Base-by-base conservation (phyloP, 352 stramenopile species). In the Pythium biforme region DNA sequence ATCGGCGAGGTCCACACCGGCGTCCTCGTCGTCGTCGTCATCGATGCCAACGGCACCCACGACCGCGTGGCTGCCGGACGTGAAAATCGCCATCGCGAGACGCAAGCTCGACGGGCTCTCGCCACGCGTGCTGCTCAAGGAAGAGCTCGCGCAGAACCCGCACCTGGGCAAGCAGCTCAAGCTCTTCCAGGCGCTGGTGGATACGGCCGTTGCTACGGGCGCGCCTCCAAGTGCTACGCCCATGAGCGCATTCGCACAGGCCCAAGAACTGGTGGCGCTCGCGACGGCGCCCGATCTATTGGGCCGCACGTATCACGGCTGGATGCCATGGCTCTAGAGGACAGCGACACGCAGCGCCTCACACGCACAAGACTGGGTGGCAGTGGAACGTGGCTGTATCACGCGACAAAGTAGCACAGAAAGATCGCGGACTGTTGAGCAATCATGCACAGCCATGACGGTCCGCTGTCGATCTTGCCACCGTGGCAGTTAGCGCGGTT, bases 221-320 rank as follows among this genome's bases (percentile, higher is more conserved):
- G 49, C 49, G n/a, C 63, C 51, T 55, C 65, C 45, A 33, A 72
- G 34, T 12, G 55, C 72, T 3, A 25, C 55, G 8, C 63, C 66
- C 12, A 73, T 88, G 69, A 88, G 71, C 45, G 76, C 82, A 22
- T 40, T 91, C 22, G 72, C 67, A n/a, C 91, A 97, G 58, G 88
- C 92, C 6, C 73, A 96, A 31, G 81, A 90, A 54, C 74, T 97
- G 15, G 62, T 97, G 25, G 67, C 76, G 19, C 68, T 97, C 33
- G 89, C 91, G 0, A 94, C 81, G 1, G 83, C 90, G 5, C 81
- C 88, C 8, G 80, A 94, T 61, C 55, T 97, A 4, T 72, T 97
- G 11, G 83, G 85, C 4, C 79, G 85, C 22, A 94, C 81, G 2
- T 94, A 88, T 50, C 81, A 90, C 51, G 84, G 82, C 2, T 94